A percentile compares a stretch with the other conserved stretches of the same genome.
phyloP scores from a whole-genome alignment of 164 flowering plant genomes.

The Amborella trichopoda region DNA sequence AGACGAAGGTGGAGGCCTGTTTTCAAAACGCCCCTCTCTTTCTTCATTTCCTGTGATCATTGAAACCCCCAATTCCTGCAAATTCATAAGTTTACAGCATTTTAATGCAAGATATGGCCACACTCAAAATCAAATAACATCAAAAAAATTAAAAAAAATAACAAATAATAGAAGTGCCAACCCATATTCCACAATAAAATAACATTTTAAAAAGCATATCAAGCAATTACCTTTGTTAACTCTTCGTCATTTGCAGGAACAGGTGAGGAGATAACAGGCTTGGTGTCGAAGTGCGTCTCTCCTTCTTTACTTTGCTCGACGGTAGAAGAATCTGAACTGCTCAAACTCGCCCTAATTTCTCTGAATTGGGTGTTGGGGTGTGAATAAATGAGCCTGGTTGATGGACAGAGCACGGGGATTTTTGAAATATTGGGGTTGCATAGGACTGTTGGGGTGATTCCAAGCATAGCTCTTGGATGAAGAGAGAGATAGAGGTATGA shows the following conservation, averaged over 20 bases:
- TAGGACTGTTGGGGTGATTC: background rate
- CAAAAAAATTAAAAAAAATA: background rate
- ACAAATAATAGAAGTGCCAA: too few species aligned
- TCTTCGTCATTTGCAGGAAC: conserved; percentile 8
- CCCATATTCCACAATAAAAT: background rate
- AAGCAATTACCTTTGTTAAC: conserved; percentile 9
- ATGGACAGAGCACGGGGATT: conserved; percentile 2
- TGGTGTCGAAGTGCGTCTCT: conserved; percentile 1
- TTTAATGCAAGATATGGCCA: too few species aligned
- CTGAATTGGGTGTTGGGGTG: background rate
- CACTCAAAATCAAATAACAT: too few species aligned
- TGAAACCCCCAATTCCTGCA: too few species aligned
- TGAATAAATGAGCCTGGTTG: background rate
- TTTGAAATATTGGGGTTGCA: conserved; percentile 1
- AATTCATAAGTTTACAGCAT: too few species aligned
- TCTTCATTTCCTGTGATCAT: too few species aligned
- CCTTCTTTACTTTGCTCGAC: conserved; percentile 2
- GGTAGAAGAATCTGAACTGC: conserved; percentile 7
- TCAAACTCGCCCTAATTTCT: conserved; percentile 5
- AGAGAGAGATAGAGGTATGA: too few species aligned
- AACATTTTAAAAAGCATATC: background rate
- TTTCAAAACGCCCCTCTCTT: too few species aligned
- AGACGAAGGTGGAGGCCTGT: too few species aligned
- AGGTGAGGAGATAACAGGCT: conserved; percentile 2
- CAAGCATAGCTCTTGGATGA: too few species aligned